Evolutionary conservation across 352 stramenopile genomes (phyloP), one percentile per base, ranked within the genome.

Genomic region (Phytophthora podocarpi): DNA sequence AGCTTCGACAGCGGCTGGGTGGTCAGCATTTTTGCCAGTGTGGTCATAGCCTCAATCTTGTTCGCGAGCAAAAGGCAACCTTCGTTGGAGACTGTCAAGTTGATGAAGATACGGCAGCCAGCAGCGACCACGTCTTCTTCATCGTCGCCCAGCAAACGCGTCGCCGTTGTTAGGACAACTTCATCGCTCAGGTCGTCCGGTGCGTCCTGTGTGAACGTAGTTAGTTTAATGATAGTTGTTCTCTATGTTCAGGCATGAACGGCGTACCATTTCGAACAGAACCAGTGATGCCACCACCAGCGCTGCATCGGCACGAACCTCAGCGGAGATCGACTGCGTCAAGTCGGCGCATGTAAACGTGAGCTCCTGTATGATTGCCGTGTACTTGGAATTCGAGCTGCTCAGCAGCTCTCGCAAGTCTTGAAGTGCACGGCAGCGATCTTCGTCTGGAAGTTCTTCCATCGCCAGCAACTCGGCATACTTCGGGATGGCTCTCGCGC

Each of bases 21-120:
- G 21, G 80, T 84, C 43, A 88, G 12, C 66, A 88, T 78, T 11
- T 59, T 60, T 7, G 78, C 60, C 59, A 89, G 31, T 15, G 70
- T 81, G 40, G 49, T 31, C 3, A 91, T 55, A 28, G 81, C 55
- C 39, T 82, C 67, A 3, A 59, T 28, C 10, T 72, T 79, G 18
- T 63, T 70, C 0, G 76, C 73, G 5, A 91, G 39, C 2, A 85
- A 56, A 8, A 80, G 40, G 5, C 66, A 68, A 16, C 79, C 82
- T 63, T 91, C 76, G 52, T 81, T 83, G 7, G 78, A 87, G 49
- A 87, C 52, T 1, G 74, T 76, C 28, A 87, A 48, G 63, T 91
- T 89, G 10, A 67, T 70, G 32, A 91, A 80, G 45, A 91, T 76
- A 2, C 53, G 64, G 52, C 71, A 84, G 0, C 62, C 77, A 18